Evolutionary conservation across 345 rosid genomes (phyloP), one percentile per base, ranked within the genome.

Genomic region (Brassica juncea): DNA sequence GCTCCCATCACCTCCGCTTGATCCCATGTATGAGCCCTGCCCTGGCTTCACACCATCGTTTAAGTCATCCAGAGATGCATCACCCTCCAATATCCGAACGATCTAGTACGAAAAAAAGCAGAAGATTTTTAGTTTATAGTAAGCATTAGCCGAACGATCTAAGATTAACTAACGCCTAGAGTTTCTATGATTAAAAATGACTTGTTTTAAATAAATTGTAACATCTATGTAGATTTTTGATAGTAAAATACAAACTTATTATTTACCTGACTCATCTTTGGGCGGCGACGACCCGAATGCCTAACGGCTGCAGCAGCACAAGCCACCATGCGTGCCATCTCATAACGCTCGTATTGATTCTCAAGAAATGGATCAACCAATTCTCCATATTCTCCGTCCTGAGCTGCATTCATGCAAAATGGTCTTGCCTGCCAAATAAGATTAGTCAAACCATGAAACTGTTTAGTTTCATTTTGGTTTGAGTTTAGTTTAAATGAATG

Each of bases 301-400:
- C 93, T 92, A 23, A 93, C 87, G 54, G 91, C 90, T 61, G 94
- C 97, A 42, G 93, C 98, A 74, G 99, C 97, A 85, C 96, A 93
- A 74, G 97, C 87, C 77, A 93, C 86, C 94, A 95, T 87, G 49
- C 92, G 86, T 80, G 84, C 84, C 93, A 95, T 90, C 84, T 95
- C 98, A 32, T 76, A 72, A 32, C 82, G 88, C 73, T 86, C 87
- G 84, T 90, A 93, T 52, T 76, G 74, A 23, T 87, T 82, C 65
- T 86, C 86, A 75, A 93, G 82, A 80, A 80, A 83, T 66, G 86
- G 83, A 81, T 95, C 99, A 54, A 82, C 90, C 39, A 95, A 80
- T 31, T 83, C 14, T 31, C 90, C 89, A 61, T 84, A 90, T 63
- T 86, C 91, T 72, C 87, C 91, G 6, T 86, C 89, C 19, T 90